phyloP scores from a whole-genome alignment of 805 yeast species.

The Metschnikowia arizonensis region DNA sequence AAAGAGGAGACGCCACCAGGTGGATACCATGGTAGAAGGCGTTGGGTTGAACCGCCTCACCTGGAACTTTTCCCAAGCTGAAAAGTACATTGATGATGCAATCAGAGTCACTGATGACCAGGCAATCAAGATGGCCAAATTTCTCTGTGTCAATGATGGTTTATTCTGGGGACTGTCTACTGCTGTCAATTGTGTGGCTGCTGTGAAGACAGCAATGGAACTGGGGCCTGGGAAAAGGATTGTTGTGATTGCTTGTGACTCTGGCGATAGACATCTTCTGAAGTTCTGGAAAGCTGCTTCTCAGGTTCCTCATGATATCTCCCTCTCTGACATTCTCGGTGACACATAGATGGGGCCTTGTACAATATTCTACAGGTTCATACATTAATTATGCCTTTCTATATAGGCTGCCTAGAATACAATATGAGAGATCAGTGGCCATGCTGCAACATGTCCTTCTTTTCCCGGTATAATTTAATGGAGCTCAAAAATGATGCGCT shows the following conservation, averaged over 20 bases:
- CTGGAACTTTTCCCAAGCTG: constrained; percentile 71
- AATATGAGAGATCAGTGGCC: not conserved
- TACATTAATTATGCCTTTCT: no score
- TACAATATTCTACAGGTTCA: no score
- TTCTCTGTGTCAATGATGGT: constrained; percentile 77
- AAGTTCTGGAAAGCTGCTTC: constrained; percentile 84
- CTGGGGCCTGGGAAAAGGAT: constrained; percentile 58
- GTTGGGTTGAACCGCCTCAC: constrained; percentile 88
- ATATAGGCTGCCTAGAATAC: not conserved
- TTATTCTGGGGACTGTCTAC: constrained; percentile 88
- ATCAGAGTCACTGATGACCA: constrained; percentile 74
- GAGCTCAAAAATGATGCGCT: constrained; percentile 37
- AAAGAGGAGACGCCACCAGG: constrained; percentile 90
- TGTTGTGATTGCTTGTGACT: constrained; percentile 87
- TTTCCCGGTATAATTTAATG: constrained; percentile 37
- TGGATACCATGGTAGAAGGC: constrained; percentile 91
- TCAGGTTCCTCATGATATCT: constrained; percentile 26
- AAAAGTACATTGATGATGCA: constrained; percentile 68
- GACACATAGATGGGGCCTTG: not conserved
- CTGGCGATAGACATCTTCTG: constrained; percentile 84
- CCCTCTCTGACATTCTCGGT: constrained; percentile 30
- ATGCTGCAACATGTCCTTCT: constrained; percentile 16
- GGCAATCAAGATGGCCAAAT: constrained; percentile 86
- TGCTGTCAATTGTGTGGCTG: constrained; percentile 93
- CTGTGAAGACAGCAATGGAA: constrained; percentile 49